Conservation (phyloP, 2,329 filamentous ascomycete species). For the Stemphylium lycopersici region DNA sequence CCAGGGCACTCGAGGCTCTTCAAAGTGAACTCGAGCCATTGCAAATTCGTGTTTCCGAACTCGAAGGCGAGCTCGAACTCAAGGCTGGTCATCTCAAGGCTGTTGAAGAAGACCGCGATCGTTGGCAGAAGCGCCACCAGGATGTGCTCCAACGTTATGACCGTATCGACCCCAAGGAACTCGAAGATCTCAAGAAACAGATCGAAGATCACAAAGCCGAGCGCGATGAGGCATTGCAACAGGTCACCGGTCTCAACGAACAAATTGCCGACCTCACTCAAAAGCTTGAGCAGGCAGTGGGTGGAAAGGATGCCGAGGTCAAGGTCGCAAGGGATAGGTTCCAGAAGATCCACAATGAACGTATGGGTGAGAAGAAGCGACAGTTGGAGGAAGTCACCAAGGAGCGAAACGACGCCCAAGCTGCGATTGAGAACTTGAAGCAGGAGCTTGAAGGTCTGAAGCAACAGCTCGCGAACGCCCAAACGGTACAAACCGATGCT, state of each 20-base stretch:
- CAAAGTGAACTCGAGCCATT: constrained; percentile 79
- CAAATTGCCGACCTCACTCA: constrained; percentile 50
- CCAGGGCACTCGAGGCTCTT: constrained; percentile 74
- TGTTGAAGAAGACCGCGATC: constrained; percentile 87
- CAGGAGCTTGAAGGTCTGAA: constrained; percentile 68
- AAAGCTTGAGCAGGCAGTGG: constrained; percentile 50
- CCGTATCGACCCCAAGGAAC: constrained; percentile 88
- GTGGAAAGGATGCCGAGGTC: constrained; percentile 23
- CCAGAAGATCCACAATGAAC: constrained; percentile 43
- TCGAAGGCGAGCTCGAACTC: constrained; percentile 80
- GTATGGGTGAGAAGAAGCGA: constrained; percentile 51
- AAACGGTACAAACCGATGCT: constrained; percentile 22
- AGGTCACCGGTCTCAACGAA: constrained; percentile 56
- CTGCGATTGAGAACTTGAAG: constrained; percentile 27
- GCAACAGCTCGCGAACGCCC: constrained; percentile 25
- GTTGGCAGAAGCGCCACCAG: constrained; percentile 94
- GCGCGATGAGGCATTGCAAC: constrained; percentile 57
- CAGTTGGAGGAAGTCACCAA: constrained; percentile 57
- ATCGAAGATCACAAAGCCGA: constrained; percentile 64
- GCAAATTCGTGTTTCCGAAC: constrained; percentile 77
- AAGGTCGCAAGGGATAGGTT: constrained; percentile 60
- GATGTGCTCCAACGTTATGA: constrained; percentile 97
- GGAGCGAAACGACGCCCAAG: constrained; percentile 67
- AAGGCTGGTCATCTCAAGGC: constrained; percentile 88
- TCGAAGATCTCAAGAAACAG: constrained; percentile 85